Percentiles rank a stretch among this genome's conserved stretches.
Evolutionary conservation across 805 yeast species (phyloP).

Genomic region (Naumovozyma castellii): DNA sequence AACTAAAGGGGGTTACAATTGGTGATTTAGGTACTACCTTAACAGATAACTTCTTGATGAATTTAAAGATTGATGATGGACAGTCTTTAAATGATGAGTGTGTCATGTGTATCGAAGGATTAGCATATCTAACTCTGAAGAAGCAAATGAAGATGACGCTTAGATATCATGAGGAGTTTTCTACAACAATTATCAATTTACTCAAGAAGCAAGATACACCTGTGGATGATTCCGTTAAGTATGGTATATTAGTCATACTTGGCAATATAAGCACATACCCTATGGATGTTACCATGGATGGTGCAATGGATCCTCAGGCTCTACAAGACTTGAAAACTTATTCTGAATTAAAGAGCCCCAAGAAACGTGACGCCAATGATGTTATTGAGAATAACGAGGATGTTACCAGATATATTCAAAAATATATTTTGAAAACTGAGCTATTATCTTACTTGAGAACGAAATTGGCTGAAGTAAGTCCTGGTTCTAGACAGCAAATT

Average conservation of each 20-base stretch:
- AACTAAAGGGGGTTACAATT: constrained; percentile 26
- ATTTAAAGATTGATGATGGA: neutral
- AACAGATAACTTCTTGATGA: constrained; percentile 6
- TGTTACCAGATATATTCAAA: constrained; percentile 6
- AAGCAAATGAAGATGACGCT: constrained; percentile 30
- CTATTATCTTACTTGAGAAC: constrained; percentile 16
- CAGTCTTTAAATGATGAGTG: constrained; percentile 3
- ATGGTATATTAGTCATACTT: constrained; percentile 29
- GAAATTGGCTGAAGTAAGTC: constrained; percentile 9
- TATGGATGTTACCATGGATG: constrained; percentile 7
- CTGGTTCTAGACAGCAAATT: constrained; percentile 25
- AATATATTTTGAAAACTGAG: constrained; percentile 16
- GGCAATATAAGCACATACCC: constrained; percentile 27
- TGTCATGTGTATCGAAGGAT: constrained; percentile 33
- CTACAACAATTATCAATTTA: constrained; percentile 25
- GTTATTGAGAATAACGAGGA: constrained; percentile 15
- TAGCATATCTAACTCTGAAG: constrained; percentile 42
- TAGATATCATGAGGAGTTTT: constrained; percentile 31
- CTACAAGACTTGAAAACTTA: constrained; percentile 26
- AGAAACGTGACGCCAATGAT: constrained; percentile 7
- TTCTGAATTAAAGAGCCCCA: constrained; percentile 24
- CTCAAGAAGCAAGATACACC: constrained; percentile 9
- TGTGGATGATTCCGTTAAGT: constrained; percentile 13
- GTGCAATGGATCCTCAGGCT: constrained; percentile 13
- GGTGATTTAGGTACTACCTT: constrained; percentile 30